A percentile compares a stretch with the other conserved stretches of the same genome.
These are phyloP conservation scores for Populus pruinosa DNA, from an alignment of 345 rosid genomes.

Conservation along the genomic window DNA sequence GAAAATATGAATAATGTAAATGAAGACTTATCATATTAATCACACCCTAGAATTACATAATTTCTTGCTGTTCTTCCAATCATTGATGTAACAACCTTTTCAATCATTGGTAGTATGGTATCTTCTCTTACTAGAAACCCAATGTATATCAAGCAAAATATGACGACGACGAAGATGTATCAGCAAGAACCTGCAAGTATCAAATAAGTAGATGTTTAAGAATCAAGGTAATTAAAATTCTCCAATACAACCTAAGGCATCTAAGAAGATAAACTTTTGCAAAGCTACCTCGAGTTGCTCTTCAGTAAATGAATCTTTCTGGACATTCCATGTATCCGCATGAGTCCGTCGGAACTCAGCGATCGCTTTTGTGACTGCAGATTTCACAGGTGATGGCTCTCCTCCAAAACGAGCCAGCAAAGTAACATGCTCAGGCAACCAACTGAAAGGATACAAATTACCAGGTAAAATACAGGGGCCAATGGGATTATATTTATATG, in stretches of 20 bases:
- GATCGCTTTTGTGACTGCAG: constrained; percentile 93
- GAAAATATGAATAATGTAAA: constrained; percentile 34
- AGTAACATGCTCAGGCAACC: constrained; percentile 94
- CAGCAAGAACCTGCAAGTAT: constrained; percentile 81
- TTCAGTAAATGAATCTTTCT: constrained; percentile 82
- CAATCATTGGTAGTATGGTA: constrained; percentile 3
- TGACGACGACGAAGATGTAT: constrained; percentile 88
- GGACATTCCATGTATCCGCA: constrained; percentile 94
- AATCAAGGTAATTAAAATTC: background rate
- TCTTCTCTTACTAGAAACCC: constrained; percentile 13
- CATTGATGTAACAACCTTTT: background rate
- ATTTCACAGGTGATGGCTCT: constrained; percentile 85
- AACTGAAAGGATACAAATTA: constrained; percentile 37
- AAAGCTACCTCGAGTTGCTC: constrained; percentile 88
- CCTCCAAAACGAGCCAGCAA: constrained; percentile 74
- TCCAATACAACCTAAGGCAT: background rate
- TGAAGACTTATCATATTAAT: constrained; percentile 20
- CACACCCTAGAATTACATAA: background rate
- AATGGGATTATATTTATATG: background rate
- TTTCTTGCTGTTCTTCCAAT: constrained; percentile 12
- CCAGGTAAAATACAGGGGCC: background rate
- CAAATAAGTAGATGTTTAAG: background rate
- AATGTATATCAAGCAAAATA: constrained; percentile 70
- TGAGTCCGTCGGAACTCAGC: constrained; percentile 96
- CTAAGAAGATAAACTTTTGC: background rate